Evolutionary conservation across 2,329 filamentous ascomycete species (phyloP).

Genomic region (Geoglossum cookeanum): DNA sequence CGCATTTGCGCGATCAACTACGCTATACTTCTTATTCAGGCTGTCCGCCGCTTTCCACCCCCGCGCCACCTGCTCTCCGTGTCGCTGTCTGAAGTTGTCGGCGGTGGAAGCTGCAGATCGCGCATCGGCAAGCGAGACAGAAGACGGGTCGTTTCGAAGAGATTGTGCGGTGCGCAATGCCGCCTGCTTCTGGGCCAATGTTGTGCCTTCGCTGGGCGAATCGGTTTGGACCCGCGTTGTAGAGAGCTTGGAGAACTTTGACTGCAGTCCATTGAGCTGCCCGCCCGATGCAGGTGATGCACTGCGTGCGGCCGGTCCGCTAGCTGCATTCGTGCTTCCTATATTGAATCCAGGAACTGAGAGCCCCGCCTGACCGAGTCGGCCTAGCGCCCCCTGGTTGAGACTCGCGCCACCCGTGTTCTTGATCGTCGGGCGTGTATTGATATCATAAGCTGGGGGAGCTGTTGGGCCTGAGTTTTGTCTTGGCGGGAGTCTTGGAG

Average conservation of each 20-base stretch:
- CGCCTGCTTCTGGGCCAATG: constrained; percentile 42
- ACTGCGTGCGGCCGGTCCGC: constrained; percentile 8
- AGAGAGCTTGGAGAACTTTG: constrained; percentile 39
- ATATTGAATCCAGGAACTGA: constrained; percentile 66
- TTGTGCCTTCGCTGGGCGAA: constrained; percentile 31
- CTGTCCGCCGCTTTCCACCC: constrained; percentile 38
- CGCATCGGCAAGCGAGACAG: constrained; percentile 40
- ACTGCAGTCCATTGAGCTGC: constrained; percentile 47
- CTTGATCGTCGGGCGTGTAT: constrained; percentile 6
- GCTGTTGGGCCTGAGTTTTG: constrained; percentile 32
- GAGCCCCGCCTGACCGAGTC: constrained; percentile 55
- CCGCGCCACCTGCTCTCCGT: constrained; percentile 46
- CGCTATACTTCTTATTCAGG: constrained; percentile 42
- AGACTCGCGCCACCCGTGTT: constrained; percentile 20
- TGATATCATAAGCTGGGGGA: constrained; percentile 30
- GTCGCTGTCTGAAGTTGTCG: constrained; percentile 50
- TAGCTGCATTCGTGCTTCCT: constrained; percentile 23
- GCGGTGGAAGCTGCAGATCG: constrained; percentile 38
- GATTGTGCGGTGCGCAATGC: constrained; percentile 40
- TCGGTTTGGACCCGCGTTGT: constrained; percentile 16
- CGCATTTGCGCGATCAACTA: constrained; percentile 30
- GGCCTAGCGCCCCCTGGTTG: constrained; percentile 40
- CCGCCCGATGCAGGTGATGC: constrained; percentile 4
- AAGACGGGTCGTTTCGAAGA: constrained; percentile 41
- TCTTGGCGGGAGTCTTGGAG: constrained; percentile 55